Percentiles rank a stretch among this genome's conserved stretches.
Evolutionary conservation across 2,329 filamentous ascomycete species (phyloP).

Genomic region (Fusarium ramigenum): DNA sequence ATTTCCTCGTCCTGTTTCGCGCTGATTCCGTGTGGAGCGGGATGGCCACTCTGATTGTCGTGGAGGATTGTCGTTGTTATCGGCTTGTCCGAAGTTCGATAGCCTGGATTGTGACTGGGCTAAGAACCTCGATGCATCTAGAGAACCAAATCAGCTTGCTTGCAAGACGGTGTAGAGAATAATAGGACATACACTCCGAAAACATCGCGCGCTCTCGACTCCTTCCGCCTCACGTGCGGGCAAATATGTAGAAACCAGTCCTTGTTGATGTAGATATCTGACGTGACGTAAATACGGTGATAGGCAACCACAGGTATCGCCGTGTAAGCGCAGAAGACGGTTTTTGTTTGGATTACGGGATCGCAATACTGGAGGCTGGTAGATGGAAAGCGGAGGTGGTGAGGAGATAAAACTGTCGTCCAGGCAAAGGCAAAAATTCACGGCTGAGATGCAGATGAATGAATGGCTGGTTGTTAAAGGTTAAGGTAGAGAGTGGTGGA

Average conservation of each 20-base stretch:
- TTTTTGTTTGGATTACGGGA: conserved; percentile 6
- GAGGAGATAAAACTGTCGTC: conserved; percentile 16
- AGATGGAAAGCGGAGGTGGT: conserved; percentile 2
- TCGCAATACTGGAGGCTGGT: background rate
- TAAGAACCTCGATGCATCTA: conserved; percentile 96
- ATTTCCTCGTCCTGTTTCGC: conserved; percentile 45
- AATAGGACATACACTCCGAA: conserved; percentile 80
- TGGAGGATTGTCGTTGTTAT: conserved; percentile 48
- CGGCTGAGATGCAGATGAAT: conserved; percentile 25
- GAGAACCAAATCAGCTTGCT: conserved; percentile 20
- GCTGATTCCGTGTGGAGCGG: conserved; percentile 46
- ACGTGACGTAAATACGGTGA: conserved; percentile 37
- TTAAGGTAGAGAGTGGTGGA: conserved; percentile 4
- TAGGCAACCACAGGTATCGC: conserved; percentile 20
- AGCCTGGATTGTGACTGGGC: conserved; percentile 95
- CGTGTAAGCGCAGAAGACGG: conserved; percentile 30
- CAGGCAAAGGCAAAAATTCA: conserved; percentile 30
- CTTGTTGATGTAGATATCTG: conserved; percentile 22
- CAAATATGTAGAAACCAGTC: conserved; percentile 16
- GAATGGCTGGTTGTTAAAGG: conserved; percentile 26
- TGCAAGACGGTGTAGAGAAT: background rate
- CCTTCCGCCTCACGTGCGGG: conserved; percentile 47
- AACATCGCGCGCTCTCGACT: conserved; percentile 52
- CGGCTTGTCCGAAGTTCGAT: conserved; percentile 74
- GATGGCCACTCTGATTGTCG: conserved; percentile 49